Evolutionary conservation across 2,329 filamentous ascomycete species (phyloP).

Genomic region (Chlorencoelia australis): DNA sequence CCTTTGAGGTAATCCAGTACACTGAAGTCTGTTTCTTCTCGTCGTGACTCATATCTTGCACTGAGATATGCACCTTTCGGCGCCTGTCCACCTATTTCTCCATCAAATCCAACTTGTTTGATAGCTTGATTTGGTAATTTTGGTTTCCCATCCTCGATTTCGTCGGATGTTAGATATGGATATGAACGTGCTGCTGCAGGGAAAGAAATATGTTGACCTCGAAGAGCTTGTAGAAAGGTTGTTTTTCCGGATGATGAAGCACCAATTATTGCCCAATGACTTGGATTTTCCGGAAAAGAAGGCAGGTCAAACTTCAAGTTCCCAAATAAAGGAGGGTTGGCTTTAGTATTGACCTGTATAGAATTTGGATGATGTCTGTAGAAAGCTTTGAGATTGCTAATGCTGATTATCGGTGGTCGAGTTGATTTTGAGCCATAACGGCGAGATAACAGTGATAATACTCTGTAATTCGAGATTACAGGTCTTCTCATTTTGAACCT

Average conservation of each 20-base stretch:
- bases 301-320: slow-evolving; percentile 61
- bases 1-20: slow-evolving; percentile 72
- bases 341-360: slow-evolving; percentile 28
- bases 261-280: slow-evolving; percentile 79
- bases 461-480: slow-evolving; percentile 3
- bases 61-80: slow-evolving; percentile 73
- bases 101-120: slow-evolving; percentile 84
- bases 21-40: slow-evolving; percentile 82
- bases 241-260: slow-evolving; percentile 72
- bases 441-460: slow-evolving; percentile 7
- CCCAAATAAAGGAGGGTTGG: slow-evolving; percentile 64
- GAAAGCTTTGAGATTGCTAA: slow-evolving; percentile 73
- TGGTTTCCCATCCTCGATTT: slow-evolving; percentile 36
- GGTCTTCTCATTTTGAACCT: slow-evolving; percentile 13
- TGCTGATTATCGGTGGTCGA: slow-evolving; percentile 54
- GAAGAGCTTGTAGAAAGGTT: slow-evolving; percentile 68
- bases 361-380: slow-evolving; percentile 63
- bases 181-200: slow-evolving; percentile 69
- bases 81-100: slow-evolving; percentile 50
- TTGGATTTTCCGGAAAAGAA: slow-evolving; percentile 36
- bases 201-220: slow-evolving; percentile 63
- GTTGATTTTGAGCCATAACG: slow-evolving; percentile 13
- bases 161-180: slow-evolving; percentile 61
- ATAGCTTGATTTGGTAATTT: slow-evolving; percentile 58
- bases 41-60: slow-evolving; percentile 78